Base-by-base conservation (phyloP, 441 rosid genomes). In the Erodium moschatum region DNA sequence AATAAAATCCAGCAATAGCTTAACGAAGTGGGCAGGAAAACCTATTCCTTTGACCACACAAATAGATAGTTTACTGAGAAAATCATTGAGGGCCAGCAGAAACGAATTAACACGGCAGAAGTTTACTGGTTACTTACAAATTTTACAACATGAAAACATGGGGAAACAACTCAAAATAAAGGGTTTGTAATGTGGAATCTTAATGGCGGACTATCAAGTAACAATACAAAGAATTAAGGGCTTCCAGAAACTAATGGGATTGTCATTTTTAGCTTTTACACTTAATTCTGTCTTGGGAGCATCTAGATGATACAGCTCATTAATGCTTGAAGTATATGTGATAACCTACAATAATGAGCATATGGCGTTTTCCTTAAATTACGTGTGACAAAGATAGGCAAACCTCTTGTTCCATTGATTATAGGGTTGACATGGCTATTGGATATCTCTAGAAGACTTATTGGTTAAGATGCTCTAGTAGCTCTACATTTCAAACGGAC, bases 11-110 rank as follows among this genome's bases (percentile, higher is more conserved):
- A 54, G 21, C 24, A 0, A 54, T 54, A 42, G 69, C 42, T 66
- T 33, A 5, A 72, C 71, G 12, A 62, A 66, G 35, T 48, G 8
- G 9, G 71, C 40, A 69, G 70, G 42, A 74, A 67, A 64, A 16
- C 11, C 65, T 5, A 58, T 27, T 63, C 4, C 6, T 16, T n/a
- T 6, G 42, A 38, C 42, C 5, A 10, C 0, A 7, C 42, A 38
- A 5, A 38, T 5, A 38, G 6, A 38, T 38, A 38, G 52, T 12
- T 46, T 12, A 46, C 52, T 11, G 52, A 46, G 15, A 1, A 46
- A 46, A 46, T 13, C 52, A 46, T 46, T 46, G 52, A 46, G 15
- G 4, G 15, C 13, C 52, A 11, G 15, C 15, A 11, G 52, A 12
- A 46, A 12, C 0, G 5, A 42, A 42, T 42, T 42, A 42, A 5